Conservation (phyloP, 2,329 filamentous ascomycete genomes). For the Stagonosporopsis rhizophila region DNA sequence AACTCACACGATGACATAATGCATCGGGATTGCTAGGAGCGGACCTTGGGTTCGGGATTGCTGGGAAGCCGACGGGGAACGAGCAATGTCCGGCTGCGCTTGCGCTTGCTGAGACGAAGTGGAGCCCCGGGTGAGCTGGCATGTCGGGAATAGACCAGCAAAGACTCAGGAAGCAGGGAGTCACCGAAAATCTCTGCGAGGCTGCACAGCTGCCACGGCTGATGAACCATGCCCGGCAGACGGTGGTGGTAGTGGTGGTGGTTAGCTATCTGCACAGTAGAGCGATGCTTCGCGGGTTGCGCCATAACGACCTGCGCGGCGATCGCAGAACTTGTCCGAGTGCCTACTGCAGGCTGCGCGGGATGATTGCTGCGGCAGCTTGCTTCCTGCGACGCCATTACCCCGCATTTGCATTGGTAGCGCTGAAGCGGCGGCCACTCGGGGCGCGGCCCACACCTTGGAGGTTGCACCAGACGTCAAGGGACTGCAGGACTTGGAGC, state of each 20-base stretch:
- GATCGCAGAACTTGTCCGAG: slow-evolving; percentile 19
- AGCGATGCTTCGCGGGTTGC: slow-evolving; percentile 21
- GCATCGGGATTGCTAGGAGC: slow-evolving; percentile 20
- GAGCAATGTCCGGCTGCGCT: slow-evolving; percentile 5
- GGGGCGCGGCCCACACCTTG: slow-evolving; percentile 16
- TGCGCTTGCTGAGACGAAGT: slow-evolving; percentile 15
- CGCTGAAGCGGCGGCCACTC: slow-evolving; percentile 27
- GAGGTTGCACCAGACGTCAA: slow-evolving; percentile 17
- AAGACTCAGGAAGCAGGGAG: slow-evolving; percentile 1
- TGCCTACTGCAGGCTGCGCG: slow-evolving; percentile 28
- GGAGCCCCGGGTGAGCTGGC: slow-evolving; percentile 14
- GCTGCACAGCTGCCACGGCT: slow-evolving; percentile 8
- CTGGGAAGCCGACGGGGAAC: slow-evolving; percentile 21
- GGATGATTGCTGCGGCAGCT: slow-evolving; percentile 27
- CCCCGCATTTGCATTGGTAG: slow-evolving; percentile 16
- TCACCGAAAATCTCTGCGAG: slow-evolving; percentile 16
- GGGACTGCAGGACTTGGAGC: slow-evolving; percentile 23
- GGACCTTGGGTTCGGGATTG: slow-evolving; percentile 21
- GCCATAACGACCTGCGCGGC: slow-evolving; percentile 23
- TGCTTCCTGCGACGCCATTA: slow-evolving; percentile 16
- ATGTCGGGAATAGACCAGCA: slow-evolving; percentile 11
- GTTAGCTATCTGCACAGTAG: no score
- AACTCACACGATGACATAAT: slow-evolving; percentile 27
- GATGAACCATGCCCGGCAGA: slow-evolving; percentile 6
- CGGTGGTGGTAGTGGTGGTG: no score